Base-by-base conservation (phyloP, 2,329 filamentous ascomycete genomes). In the Penicillium griseofulvum region DNA sequence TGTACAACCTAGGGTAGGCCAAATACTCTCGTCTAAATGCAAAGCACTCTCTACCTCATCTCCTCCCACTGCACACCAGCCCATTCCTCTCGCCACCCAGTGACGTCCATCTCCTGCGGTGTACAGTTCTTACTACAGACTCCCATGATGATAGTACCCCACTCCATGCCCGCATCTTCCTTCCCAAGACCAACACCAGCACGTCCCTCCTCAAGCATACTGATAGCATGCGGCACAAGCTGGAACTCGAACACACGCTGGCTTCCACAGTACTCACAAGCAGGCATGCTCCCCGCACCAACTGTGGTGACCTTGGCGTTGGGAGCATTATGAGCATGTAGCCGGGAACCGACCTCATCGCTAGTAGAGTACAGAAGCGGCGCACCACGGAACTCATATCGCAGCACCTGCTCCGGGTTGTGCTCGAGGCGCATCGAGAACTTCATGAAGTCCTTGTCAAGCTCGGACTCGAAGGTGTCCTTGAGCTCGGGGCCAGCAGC, bases 31-130 rank as follows among this genome's bases (percentile, higher is more conserved):
- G 22, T 46, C 33, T 28, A 48, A 48, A 46, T 46, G 31, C 17
- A 52, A 43, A 34, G n/a, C 16, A 16, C 16, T 28, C 12, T 6
- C 44, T 62, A 70, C 38, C 62, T 62, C 54, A 49, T 68, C 74
- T 97, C 92, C 75, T 99, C 94, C 94, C 93, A 99, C 74, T 99
- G 94, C 61, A 97, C 94, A 7, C 93, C 94, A n/a, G 84, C 86
- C 93, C 94, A 99, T 75, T 99, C 94, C 78, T 97, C 94, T 17
- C 91, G 68, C 74, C 95, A 97, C 1, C 87, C 90, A 0, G 86
- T 83, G 67, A 86, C 81, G 0, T 86, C 88, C 34, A 81, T 78
- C 12, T 74, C 73, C 7, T 85, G 80, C 0, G 83, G 82, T 6
- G 85, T 83, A 70, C 94, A 97, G 71, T 97, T 90, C 68, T 76